Conservation (phyloP, 2,329 filamentous ascomycete genomes). For the Fusarium sororula region DNA sequence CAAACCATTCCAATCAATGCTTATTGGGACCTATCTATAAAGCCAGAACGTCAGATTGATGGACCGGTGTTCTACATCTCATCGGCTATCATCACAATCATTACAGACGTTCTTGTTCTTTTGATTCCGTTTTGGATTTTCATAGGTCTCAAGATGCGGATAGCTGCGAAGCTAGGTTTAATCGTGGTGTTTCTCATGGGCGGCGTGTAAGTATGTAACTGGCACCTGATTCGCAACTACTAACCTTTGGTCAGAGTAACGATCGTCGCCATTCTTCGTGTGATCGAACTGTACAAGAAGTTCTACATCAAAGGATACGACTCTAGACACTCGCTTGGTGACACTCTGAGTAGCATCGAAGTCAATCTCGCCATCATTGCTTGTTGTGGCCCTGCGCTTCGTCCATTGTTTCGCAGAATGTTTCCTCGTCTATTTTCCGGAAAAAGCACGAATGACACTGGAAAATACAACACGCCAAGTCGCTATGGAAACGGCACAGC, state of each 20-base stretch:
- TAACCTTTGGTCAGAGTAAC: constrained; percentile 40
- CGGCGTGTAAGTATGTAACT: constrained; percentile 42
- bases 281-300: constrained; percentile 39
- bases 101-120: constrained; percentile 53
- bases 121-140: constrained; percentile 54
- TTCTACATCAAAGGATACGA: constrained; percentile 36
- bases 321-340: constrained; percentile 40
- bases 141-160: constrained; percentile 49
- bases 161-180: constrained; percentile 49
- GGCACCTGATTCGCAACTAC: neutral
- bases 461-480: constrained; percentile 14
- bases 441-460: neutral
- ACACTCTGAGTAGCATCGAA: constrained; percentile 47
- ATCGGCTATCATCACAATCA: constrained; percentile 50
- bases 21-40: constrained; percentile 44
- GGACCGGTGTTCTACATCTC: constrained; percentile 49
- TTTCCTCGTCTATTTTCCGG: constrained; percentile 36
- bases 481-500: constrained; percentile 6
- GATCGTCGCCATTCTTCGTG: constrained; percentile 45
- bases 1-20: constrained; percentile 51
- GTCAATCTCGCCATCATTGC: constrained; percentile 51
- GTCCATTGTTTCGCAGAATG: constrained; percentile 32
- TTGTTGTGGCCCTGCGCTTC: constrained; percentile 45
- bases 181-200: constrained; percentile 53
- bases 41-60: constrained; percentile 28